Percentiles rank a stretch among this genome's conserved stretches.
phyloP scores from a whole-genome alignment of 176 grass and related monocot species.

The Eragrostis nindensis region DNA sequence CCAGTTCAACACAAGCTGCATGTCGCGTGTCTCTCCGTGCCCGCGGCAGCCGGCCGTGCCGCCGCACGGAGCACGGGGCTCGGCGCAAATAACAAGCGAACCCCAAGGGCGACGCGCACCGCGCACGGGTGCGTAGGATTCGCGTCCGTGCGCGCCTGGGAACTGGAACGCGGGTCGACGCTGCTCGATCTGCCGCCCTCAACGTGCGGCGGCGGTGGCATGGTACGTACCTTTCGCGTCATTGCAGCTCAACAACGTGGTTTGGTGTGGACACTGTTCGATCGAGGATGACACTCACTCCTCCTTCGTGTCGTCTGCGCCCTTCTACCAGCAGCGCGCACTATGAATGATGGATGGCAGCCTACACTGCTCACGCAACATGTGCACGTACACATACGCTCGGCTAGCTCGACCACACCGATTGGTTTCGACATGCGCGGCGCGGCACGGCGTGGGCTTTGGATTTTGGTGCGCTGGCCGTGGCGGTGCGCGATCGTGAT shows the following conservation, averaged over 20 bases:
- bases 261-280: no score
- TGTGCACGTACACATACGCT: background rate
- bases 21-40: background rate
- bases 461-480: background rate
- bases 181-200: no score
- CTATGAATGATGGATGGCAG: background rate
- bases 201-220: no score
- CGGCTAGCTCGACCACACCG: background rate
- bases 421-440: background rate
- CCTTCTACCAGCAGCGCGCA: no score
- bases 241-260: no score
- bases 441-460: background rate
- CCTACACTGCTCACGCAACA: background rate
- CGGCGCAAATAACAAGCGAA: background rate
- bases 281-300: background rate
- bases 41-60: background rate
- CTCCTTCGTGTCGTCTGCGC: background rate
- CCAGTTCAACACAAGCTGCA: background rate
- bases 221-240: no score
- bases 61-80: background rate
- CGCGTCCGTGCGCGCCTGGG: background rate
- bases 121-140: background rate
- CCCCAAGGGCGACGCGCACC: background rate
- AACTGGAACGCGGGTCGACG: no score
- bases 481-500: background rate